Base-by-base conservation (phyloP, 202 grass and related monocot genomes). In the Saccharum hybrid region DNA sequence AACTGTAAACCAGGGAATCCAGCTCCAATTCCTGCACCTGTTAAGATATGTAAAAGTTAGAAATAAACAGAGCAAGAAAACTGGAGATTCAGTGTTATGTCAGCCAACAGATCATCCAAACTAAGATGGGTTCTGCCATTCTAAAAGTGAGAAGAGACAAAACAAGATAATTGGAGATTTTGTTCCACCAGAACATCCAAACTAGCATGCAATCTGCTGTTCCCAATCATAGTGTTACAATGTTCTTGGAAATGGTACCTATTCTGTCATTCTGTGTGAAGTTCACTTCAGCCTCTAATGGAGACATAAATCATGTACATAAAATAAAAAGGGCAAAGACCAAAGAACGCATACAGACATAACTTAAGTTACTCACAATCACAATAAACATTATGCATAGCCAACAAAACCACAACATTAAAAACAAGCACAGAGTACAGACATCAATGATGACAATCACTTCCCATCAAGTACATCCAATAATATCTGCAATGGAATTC, bases 1-100 rank as follows among this genome's bases (percentile, higher is more conserved):
- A 96, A 67, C 63, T 94, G 91, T 49, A 96, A 86, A 66, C 96
- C 96, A 76, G 93, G 89, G 68, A 98, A 88, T 72, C 96, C 96
- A 49, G 83, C 89, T 69, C 96, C 96, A 66, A 94, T 85, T 80
- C 96, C 96, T 36, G 89, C 85, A 73, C 89, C 93, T 98, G 87
- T 84, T 75, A 57, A 81, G 74, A 67, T 23, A 86, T 12, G 71
- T 52, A 45, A 63, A 87, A 83, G 51, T 68, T 4, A 86, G 70
- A 78, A 40, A 41, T 41, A 30, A 80, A 51, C 7, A 81, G 8
- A 66, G 4, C 4, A 83, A 79, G 43, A n/a, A 52, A 16, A 54
- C 28, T 14, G 38, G 41, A 65, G 39, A 13, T 62, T 59, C 52
- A 41, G 21, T 61, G 11, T 38, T 39, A 66, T 2, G 63, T n/a